These are phyloP conservation scores for Retiboletus flavoniger DNA, from an alignment of 1,284 basidiomycete genomes.

Conservation along the genomic window DNA sequence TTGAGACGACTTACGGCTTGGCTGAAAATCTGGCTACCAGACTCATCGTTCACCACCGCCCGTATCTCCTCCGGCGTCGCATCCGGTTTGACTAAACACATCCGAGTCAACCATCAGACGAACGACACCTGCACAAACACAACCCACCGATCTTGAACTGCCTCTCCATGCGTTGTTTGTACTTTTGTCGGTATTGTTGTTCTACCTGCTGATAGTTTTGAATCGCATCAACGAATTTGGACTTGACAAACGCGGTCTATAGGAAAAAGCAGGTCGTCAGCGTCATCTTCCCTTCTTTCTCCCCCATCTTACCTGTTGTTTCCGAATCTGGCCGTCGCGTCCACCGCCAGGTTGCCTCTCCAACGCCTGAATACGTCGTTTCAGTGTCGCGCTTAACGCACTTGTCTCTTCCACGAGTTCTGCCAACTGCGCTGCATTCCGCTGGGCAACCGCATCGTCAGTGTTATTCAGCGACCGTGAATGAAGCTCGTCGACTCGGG, in stretches of 20 bases:
- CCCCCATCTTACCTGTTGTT: slow-evolving; percentile 64
- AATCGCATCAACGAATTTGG: slow-evolving; percentile 83
- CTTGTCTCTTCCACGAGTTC: slow-evolving; percentile 79
- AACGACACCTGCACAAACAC: neutral
- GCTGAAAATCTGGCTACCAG: slow-evolving; percentile 87
- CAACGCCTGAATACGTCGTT: slow-evolving; percentile 76
- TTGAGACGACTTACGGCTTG: slow-evolving; percentile 70
- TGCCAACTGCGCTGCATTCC: slow-evolving; percentile 64
- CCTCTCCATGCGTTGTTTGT: slow-evolving; percentile 92
- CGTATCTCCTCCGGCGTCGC: slow-evolving; percentile 90
- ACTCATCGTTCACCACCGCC: slow-evolving; percentile 84
- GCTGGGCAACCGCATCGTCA: slow-evolving; percentile 66
- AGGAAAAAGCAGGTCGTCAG: neutral
- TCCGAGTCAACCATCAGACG: slow-evolving; percentile 2
- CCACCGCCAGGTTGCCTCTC: slow-evolving; percentile 71
- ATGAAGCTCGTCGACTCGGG: slow-evolving; percentile 69
- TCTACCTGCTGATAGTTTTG: slow-evolving; percentile 90
- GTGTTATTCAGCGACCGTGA: slow-evolving; percentile 76
- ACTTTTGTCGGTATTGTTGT: slow-evolving; percentile 88
- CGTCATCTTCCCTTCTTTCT: neutral
- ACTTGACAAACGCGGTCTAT: slow-evolving; percentile 73
- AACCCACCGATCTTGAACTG: slow-evolving; percentile 89
- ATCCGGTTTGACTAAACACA: slow-evolving; percentile 82
- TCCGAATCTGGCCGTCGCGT: slow-evolving; percentile 78
- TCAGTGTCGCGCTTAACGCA: slow-evolving; percentile 69